phyloP scores from a whole-genome alignment of 192 early-diverging fungal genomes.

The Entomortierella lignicola region DNA sequence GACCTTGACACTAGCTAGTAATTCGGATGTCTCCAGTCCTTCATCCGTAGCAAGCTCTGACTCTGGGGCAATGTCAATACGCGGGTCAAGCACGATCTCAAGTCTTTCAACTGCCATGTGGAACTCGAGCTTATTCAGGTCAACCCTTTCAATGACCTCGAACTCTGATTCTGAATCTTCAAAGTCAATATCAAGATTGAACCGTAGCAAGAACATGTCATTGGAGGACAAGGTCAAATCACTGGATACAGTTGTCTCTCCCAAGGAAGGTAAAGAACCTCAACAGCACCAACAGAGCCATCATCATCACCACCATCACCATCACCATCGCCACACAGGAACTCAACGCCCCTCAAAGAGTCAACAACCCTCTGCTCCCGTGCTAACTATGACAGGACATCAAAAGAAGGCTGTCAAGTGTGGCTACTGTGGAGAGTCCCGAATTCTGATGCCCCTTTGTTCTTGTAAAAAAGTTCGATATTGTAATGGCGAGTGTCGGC shows the following conservation, averaged over 20 bases:
- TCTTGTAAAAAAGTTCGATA: slow-evolving; percentile 50
- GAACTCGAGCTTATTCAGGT: slow-evolving; percentile 35
- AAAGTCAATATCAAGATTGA: background rate
- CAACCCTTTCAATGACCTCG: background rate
- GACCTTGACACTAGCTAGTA: background rate
- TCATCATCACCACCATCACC: background rate
- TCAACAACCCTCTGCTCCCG: background rate
- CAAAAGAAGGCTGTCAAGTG: slow-evolving; percentile 29
- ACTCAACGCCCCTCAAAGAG: slow-evolving; percentile 14
- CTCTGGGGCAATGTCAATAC: slow-evolving; percentile 1
- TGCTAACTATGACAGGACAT: slow-evolving; percentile 37
- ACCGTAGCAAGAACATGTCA: slow-evolving; percentile 22
- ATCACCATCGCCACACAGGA: slow-evolving; percentile 21
- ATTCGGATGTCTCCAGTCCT: slow-evolving; percentile 30
- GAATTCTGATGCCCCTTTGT: slow-evolving; percentile 42
- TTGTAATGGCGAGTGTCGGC: slow-evolving; percentile 35
- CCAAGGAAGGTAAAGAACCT: background rate
- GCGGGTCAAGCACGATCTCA: slow-evolving; percentile 6
- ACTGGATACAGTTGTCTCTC: background rate
- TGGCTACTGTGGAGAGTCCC: slow-evolving; percentile 29
- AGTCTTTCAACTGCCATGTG: slow-evolving; percentile 29
- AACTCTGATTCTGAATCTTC: background rate
- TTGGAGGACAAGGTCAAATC: slow-evolving; percentile 17
- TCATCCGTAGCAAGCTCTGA: slow-evolving; percentile 26
- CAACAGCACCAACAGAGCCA: background rate